These are phyloP conservation scores for Bimuria novae-zelandiae DNA, from an alignment of 2,329 filamentous ascomycete genomes.

Conservation along the genomic window DNA sequence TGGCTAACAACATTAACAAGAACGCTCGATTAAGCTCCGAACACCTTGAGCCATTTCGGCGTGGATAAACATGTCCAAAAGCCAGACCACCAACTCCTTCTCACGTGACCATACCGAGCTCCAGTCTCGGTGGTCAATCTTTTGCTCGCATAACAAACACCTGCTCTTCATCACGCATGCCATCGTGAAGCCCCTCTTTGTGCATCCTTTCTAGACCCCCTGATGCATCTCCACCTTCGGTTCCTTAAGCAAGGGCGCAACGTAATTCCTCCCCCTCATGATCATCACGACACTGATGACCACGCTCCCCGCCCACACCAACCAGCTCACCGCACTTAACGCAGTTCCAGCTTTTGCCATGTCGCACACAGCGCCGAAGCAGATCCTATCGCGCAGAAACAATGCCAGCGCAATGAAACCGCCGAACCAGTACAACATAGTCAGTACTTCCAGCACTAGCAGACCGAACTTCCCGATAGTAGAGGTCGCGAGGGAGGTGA, in stretches of 20 bases:
- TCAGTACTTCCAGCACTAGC: conserved; percentile 70
- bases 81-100: background rate
- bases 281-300: conserved; percentile 25
- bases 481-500: conserved; percentile 42
- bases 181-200: background rate
- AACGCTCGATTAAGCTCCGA: background rate
- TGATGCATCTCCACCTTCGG: conserved; percentile 48
- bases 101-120: conserved; percentile 39
- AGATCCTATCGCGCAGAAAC: conserved; percentile 62
- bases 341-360: conserved; percentile 66
- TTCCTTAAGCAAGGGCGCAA: conserved; percentile 17
- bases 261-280: conserved; percentile 26
- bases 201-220: conserved; percentile 42
- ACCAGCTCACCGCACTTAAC: conserved; percentile 70
- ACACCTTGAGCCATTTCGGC: background rate
- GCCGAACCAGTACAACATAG: conserved; percentile 88
- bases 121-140: conserved; percentile 46
- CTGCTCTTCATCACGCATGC: conserved; percentile 1
- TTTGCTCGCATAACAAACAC: background rate
- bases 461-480: conserved; percentile 64
- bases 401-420: conserved; percentile 79
- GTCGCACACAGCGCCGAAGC: conserved; percentile 61
- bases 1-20: background rate
- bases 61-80: too few species aligned
- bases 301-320: conserved; percentile 50